Conservation (phyloP, 805 yeast species). For the Wickerhamomyces chaumierensis region DNA sequence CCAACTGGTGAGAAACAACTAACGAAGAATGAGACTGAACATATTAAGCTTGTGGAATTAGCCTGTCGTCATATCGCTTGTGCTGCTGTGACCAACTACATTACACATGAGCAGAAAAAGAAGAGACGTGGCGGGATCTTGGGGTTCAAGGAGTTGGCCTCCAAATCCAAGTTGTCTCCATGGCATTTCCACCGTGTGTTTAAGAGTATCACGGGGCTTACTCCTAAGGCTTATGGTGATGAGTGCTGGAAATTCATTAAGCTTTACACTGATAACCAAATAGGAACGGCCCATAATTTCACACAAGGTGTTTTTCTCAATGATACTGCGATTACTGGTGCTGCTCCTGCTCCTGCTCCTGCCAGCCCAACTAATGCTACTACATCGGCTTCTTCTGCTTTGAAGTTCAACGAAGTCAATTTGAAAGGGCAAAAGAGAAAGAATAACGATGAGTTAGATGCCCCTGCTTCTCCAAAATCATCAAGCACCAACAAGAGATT, state of each 20-base stretch:
- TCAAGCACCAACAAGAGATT: no score
- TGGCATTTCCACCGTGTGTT: constrained; percentile 94
- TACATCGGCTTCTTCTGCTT: no score
- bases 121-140: constrained; percentile 68
- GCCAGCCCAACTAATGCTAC: no score
- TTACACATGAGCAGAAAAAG: constrained; percentile 23
- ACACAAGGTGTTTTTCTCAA: no score
- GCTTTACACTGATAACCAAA: constrained; percentile 12
- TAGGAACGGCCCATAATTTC: no score
- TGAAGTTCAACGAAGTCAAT: neutral
- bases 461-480: constrained; percentile 3
- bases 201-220: constrained; percentile 73
- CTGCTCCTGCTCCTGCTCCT: no score
- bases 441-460: neutral
- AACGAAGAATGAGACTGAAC: constrained; percentile 56
- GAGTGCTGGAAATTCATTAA: constrained; percentile 57
- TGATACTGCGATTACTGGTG: no score
- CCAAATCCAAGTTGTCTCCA: constrained; percentile 71
- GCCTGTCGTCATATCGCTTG: constrained; percentile 79
- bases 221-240: constrained; percentile 85
- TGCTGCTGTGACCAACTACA: constrained; percentile 50
- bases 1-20: constrained; percentile 15
- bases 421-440: neutral
- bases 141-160: constrained; percentile 81
- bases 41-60: constrained; percentile 54